Evolutionary conservation across 805 yeast genomes (phyloP), one percentile per base, ranked within the genome.

Genomic region (Pichia cephalocereana): DNA sequence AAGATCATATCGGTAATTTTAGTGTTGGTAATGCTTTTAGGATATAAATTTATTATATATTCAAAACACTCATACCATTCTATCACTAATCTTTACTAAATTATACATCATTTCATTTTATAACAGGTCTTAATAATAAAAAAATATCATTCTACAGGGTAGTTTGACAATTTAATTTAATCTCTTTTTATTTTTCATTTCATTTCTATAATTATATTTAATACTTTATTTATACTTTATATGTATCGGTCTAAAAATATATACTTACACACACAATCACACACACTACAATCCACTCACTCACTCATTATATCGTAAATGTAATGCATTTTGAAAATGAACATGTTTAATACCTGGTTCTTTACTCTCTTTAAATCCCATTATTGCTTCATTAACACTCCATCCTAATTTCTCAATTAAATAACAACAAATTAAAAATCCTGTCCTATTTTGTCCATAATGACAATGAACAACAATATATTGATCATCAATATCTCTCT

Each of bases 391-490:
- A 37, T 68, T 67, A 3, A 83, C 86, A 4, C 71, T 57, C 76
- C 83, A 77, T 0, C 79, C 79, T 32, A 77, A 61, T 45, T 66
- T 67, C 57, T 82, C 87, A 26, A 85, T 71, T 57, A 84, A 66
- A 59, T 80, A 85, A 57, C 85, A 77, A 58, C 86, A 80, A 18
- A 84, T 77, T 45, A 85, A 69, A 56, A 78, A 84, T 3, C 93
- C 91, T 0, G 91, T 84, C 48, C 91, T 68, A 61, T 84, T 84
- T 64, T 83, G 86, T 7, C 91, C 93, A 59, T 84, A 84, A 61
- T 84, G 93, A 59, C 93, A 84, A 62, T 85, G 93, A 8, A 85
- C 83, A 0, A 76, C 87, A 8, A 82, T 66, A 27, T 70, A 63
- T 6, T 76, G 76, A 17, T 55, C 55, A 4, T 30, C 15, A 19